phyloP scores from a whole-genome alignment of 305 asterid genomes.

The Fraxinus sp. region DNA sequence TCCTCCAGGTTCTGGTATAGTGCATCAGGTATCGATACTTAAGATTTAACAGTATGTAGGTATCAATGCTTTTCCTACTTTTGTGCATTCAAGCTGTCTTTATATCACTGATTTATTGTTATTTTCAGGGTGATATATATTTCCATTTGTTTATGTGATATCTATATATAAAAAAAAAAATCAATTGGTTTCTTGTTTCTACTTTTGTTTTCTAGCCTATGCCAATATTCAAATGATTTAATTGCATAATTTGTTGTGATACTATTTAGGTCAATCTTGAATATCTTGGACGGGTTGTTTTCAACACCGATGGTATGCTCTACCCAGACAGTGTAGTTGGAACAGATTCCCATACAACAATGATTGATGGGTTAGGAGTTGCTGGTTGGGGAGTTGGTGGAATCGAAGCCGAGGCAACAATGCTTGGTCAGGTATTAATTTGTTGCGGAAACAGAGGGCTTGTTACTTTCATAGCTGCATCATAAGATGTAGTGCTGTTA shows the following conservation, averaged over 20 bases:
- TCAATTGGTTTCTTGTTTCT: background rate
- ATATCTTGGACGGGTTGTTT: slow-evolving; percentile 50
- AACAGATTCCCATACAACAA: slow-evolving; percentile 54
- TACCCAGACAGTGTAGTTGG: slow-evolving; percentile 58
- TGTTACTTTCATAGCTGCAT: background rate
- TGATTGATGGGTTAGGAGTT: slow-evolving; percentile 55
- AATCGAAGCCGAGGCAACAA: slow-evolving; percentile 57
- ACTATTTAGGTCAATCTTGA: slow-evolving; percentile 45
- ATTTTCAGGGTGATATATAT: background rate
- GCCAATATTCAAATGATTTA: background rate
- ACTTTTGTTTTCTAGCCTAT: background rate
- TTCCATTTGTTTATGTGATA: background rate
- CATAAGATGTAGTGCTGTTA: background rate
- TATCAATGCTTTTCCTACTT: background rate
- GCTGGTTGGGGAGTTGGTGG: slow-evolving; percentile 68
- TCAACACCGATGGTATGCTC: slow-evolving; percentile 44
- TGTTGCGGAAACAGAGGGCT: background rate
- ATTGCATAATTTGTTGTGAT: background rate
- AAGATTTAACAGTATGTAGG: background rate
- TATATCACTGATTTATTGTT: background rate
- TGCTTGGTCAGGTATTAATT: slow-evolving; percentile 46
- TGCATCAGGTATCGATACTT: slow-evolving; percentile 41
- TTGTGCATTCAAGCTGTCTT: background rate
- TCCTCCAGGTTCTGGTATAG: slow-evolving; percentile 59
- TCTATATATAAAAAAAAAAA: background rate